Percentiles rank a stretch among this genome's conserved stretches.
These are phyloP conservation scores for Byssochlamys sp. DNA, from an alignment of 2,329 filamentous ascomycete genomes.

Conservation along the genomic window DNA sequence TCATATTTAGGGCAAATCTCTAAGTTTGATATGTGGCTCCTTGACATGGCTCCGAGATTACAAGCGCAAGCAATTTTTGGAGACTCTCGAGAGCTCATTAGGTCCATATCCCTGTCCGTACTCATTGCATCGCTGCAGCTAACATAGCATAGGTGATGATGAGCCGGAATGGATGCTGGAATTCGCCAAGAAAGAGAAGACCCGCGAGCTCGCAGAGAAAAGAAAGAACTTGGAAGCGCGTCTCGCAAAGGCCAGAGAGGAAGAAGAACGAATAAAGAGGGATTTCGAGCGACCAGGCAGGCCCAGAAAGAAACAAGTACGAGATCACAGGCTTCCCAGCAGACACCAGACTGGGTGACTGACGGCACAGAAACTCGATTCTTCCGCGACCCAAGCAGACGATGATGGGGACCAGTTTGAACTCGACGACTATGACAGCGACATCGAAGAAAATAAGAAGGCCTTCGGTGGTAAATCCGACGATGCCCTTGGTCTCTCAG, in stretches of 20 bases:
- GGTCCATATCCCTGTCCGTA: slow-evolving; percentile 21
- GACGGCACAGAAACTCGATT: slow-evolving; percentile 19
- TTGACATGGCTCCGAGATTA: slow-evolving; percentile 83
- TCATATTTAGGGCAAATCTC: slow-evolving; percentile 62
- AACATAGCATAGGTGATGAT: slow-evolving; percentile 41
- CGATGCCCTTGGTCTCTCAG: slow-evolving; percentile 49
- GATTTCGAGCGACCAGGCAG: slow-evolving; percentile 42
- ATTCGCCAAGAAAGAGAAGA: slow-evolving; percentile 60
- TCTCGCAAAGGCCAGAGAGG: slow-evolving; percentile 52
- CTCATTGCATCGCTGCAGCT: not conserved
- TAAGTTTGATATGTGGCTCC: slow-evolving; percentile 81
- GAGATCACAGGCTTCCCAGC: slow-evolving; percentile 1
- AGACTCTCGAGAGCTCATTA: slow-evolving; percentile 40
- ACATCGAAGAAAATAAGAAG: slow-evolving; percentile 37
- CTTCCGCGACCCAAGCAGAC: slow-evolving; percentile 7
- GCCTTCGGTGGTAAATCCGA: slow-evolving; percentile 18
- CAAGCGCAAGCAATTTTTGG: slow-evolving; percentile 54
- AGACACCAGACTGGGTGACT: not conserved
- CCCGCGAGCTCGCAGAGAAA: slow-evolving; percentile 54
- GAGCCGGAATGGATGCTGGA: slow-evolving; percentile 81
- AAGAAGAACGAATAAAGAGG: slow-evolving; percentile 52
- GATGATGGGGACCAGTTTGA: slow-evolving; percentile 61
- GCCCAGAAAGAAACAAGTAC: slow-evolving; percentile 37
- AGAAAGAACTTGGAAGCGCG: slow-evolving; percentile 67
- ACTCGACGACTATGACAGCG: slow-evolving; percentile 65